These are phyloP conservation scores for Venturia nashicola DNA, from an alignment of 2,329 filamentous ascomycete species.

Conservation along the genomic window DNA sequence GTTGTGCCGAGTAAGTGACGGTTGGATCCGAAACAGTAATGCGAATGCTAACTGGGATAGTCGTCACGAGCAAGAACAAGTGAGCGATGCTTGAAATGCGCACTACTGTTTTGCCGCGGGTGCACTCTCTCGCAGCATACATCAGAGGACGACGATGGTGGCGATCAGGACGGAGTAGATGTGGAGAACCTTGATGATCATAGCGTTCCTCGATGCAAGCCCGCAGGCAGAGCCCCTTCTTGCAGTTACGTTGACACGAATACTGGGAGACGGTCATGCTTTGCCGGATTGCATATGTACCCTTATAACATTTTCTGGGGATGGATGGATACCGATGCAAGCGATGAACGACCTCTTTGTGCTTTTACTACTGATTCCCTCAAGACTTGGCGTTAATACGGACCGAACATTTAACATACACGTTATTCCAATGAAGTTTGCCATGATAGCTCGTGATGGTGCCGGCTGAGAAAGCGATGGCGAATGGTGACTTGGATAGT, in stretches of 20 bases:
- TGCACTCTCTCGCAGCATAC: neutral
- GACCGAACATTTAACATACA: neutral
- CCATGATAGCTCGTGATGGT: neutral
- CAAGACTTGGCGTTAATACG: constrained; percentile 1
- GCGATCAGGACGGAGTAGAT: neutral
- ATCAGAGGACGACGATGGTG: neutral
- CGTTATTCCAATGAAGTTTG: neutral
- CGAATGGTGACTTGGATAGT: neutral
- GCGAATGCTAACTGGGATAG: constrained; percentile 56
- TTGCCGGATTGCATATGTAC: constrained; percentile 2
- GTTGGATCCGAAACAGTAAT: constrained; percentile 45
- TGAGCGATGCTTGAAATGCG: neutral
- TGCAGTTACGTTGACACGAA: constrained; percentile 2
- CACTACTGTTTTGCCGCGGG: neutral
- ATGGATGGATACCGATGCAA: neutral
- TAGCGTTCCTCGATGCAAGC: neutral
- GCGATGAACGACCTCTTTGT: neutral
- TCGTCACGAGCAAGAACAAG: constrained; percentile 6
- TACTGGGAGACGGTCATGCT: neutral
- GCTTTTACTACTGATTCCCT: constrained; percentile 4
- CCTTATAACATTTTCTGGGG: neutral
- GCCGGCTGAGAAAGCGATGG: neutral
- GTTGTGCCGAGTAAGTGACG: constrained; percentile 68
- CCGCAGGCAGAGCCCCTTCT: neutral
- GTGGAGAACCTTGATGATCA: neutral